These are phyloP conservation scores for Paxillus ammoniavirescens DNA, from an alignment of 768 basidiomycete species.

Conservation along the genomic window DNA sequence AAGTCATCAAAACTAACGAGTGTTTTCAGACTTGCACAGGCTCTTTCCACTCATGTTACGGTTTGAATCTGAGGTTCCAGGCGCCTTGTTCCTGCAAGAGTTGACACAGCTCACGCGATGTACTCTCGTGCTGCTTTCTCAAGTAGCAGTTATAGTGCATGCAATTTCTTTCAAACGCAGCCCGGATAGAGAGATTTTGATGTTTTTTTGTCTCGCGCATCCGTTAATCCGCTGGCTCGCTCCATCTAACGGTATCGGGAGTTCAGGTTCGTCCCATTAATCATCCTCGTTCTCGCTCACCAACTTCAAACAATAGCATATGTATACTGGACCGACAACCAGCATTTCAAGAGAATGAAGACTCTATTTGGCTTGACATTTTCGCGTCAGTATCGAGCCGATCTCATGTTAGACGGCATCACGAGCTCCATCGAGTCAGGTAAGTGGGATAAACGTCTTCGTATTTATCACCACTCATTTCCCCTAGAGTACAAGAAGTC, in stretches of 20 bases:
- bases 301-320: slow-evolving; percentile 29
- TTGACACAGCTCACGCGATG: slow-evolving; percentile 21
- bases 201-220: slow-evolving; percentile 27
- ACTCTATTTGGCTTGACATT: slow-evolving; percentile 41
- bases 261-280: slow-evolving; percentile 29
- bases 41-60: slow-evolving; percentile 14
- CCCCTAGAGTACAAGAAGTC: slow-evolving; percentile 36
- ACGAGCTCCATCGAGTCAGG: slow-evolving; percentile 30
- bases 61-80: slow-evolving; percentile 36
- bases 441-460: neutral
- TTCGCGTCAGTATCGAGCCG: slow-evolving; percentile 31
- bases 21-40: slow-evolving; percentile 12
- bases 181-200: slow-evolving; percentile 30
- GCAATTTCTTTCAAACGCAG: slow-evolving; percentile 14
- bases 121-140: slow-evolving; percentile 24
- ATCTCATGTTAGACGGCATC: slow-evolving; percentile 39
- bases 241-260: slow-evolving; percentile 35
- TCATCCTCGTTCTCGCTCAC: neutral
- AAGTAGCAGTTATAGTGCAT: slow-evolving; percentile 21
- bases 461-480: neutral
- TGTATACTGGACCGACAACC: slow-evolving; percentile 38
- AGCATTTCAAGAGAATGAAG: slow-evolving; percentile 37
- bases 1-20: neutral
- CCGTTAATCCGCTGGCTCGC: slow-evolving; percentile 30
- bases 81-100: slow-evolving; percentile 31